Evolutionary conservation across 108 stramenopile genomes (phyloP), one percentile per base, ranked within the genome.

Genomic region (Parmales sp.): DNA sequence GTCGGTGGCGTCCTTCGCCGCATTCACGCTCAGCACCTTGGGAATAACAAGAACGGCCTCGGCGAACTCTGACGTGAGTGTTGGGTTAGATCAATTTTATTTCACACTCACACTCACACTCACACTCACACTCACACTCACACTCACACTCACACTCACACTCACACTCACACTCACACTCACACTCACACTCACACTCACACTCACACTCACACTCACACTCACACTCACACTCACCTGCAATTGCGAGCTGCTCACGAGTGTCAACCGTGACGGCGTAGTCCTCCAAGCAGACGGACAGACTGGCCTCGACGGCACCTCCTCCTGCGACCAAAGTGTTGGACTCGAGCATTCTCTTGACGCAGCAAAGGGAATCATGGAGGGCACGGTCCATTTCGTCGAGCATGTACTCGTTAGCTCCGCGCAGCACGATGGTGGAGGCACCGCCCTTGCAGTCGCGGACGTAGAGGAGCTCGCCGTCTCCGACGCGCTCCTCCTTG

Each of bases 361-460:
- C 87, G 39, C 98, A 93, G 75, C 95, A 97, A 26, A 98, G 75
- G 5, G 91, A 84, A 81, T 99, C 99, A 74, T 98, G 97, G 39
- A 99, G 82, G 26, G 97, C 94, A 28, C 99, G 86, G 72, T 99
- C 96, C 91, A 98, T 95, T 78, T 99, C 99, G 77, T 99, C 99
- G 45, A 99, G 80, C 90, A 96, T 92, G 87, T 92, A 99, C 64
- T 98, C 97, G 80, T 99, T 99, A 46, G 99, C 97, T 28, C 99
- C 99, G 18, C 99, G 86, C 49, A 99, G 82, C 37, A 99, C 92
- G 63, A 99, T 88, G 0, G 96, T 97, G 44, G 93, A 91, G 7
- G 96, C 94, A 7, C 89, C 88, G 4, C 91, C 91, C 51, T 77
- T 76, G 66, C 83, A 90, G 44, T 94, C 97, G 70, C 90, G 88